Percentiles rank a stretch among this genome's conserved stretches.
Conservation (phyloP, 169 alveolate species). For the Plasmodium adleri region DNA sequence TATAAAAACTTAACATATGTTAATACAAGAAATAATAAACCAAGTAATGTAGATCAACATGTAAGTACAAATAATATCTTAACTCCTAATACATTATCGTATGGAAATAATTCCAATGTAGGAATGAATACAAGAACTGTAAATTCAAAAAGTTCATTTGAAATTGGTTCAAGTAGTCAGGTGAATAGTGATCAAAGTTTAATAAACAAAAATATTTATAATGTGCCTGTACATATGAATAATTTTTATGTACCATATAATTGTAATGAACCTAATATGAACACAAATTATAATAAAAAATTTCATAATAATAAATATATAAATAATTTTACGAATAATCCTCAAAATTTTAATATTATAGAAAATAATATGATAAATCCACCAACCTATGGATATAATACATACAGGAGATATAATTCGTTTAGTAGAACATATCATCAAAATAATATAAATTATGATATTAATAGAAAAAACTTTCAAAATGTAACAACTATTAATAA, state of each 20-base stretch:
- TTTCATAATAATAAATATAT: background rate
- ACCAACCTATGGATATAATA: background rate
- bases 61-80: background rate
- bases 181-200: background rate
- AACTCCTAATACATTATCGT: no score
- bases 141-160: background rate
- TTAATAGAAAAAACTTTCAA: no score
- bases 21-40: background rate
- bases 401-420: background rate
- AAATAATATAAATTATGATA: no score
- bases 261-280: background rate
- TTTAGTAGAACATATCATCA: no score
- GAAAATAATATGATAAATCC: constrained; percentile 1
- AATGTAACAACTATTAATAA: no score
- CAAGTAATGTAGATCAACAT: background rate
- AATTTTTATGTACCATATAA: constrained; percentile 3
- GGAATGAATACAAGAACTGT: background rate
- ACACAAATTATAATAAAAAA: background rate
- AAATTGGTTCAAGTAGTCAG: background rate
- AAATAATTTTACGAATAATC: background rate
- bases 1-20: constrained; percentile 40
- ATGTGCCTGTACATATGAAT: background rate
- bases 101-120: background rate
- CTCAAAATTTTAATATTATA: background rate
- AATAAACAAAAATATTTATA: background rate